Conservation (phyloP, 306 rosid genomes). For the Macrotyloma uniflorum region DNA sequence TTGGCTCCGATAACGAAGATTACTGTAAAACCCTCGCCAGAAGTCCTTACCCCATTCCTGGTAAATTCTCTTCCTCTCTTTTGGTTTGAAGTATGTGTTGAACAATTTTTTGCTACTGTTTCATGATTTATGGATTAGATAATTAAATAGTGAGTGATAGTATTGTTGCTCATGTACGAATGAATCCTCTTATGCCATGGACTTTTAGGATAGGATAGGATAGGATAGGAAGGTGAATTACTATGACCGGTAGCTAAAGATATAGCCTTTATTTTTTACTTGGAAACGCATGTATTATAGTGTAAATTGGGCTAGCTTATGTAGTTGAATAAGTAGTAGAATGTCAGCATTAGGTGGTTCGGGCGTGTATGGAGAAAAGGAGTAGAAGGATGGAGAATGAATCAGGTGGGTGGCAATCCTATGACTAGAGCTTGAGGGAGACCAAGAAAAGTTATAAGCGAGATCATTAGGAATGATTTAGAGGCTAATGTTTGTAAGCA, state of each 20-base stretch:
- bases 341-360: not conserved
- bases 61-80: slow-evolving; percentile 41
- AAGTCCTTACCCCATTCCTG: slow-evolving; percentile 82
- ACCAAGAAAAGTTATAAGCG: not conserved
- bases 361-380: not conserved
- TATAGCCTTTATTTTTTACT: not conserved
- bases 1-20: slow-evolving; percentile 88
- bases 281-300: not conserved
- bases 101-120: not conserved
- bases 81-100: not conserved
- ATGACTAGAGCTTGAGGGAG: not conserved
- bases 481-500: not conserved
- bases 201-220: not conserved
- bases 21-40: slow-evolving; percentile 73
- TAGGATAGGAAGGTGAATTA: not conserved
- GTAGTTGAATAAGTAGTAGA: not conserved
- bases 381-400: not conserved
- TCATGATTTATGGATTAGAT: not conserved
- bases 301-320: not conserved
- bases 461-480: not conserved
- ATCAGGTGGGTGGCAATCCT: not conserved
- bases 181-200: not conserved
- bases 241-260: not conserved
- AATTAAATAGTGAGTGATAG: not conserved
- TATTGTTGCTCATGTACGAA: not conserved